These are phyloP conservation scores for Ceratocystiopsis brevicomis DNA, from an alignment of 2,329 filamentous ascomycete genomes.

Conservation along the genomic window DNA sequence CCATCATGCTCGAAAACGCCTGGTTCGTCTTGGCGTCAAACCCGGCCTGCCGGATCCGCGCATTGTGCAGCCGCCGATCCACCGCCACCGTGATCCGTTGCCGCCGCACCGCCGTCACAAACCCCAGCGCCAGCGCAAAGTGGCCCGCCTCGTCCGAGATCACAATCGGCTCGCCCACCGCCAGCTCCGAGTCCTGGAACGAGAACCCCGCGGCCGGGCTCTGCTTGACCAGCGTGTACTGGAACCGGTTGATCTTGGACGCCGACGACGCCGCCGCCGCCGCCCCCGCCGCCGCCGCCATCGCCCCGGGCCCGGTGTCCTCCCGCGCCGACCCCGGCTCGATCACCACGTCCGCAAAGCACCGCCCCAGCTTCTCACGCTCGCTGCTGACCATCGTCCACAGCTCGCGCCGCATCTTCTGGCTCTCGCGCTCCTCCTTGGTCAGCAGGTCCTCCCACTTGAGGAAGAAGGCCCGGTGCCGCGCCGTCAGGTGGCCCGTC, in stretches of 20 bases:
- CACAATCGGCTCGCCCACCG: conserved; percentile 79
- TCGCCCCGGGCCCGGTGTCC: conserved; percentile 22
- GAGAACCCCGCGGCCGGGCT: conserved; percentile 43
- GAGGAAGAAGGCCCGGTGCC: conserved; percentile 67
- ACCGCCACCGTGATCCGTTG: conserved; percentile 71
- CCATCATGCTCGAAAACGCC: conserved; percentile 80
- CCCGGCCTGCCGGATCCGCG: conserved; percentile 52
- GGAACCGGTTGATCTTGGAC: conserved; percentile 77
- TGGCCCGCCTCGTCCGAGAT: conserved; percentile 89
- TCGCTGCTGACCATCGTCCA: conserved; percentile 92
- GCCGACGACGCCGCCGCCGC: conserved; percentile 47
- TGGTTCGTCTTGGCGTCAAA: conserved; percentile 69
- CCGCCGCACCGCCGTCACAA: conserved; percentile 59
- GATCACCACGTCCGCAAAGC: conserved; percentile 75
- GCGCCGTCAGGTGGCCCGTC: conserved; percentile 55
- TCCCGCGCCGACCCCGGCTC: conserved; percentile 57
- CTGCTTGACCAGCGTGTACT: conserved; percentile 68
- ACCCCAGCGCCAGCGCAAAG: conserved; percentile 86
- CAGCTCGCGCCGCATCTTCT: conserved; percentile 71
- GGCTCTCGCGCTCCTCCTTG: conserved; percentile 80
- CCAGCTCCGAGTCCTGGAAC: conserved; percentile 79
- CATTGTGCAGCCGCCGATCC: conserved; percentile 75
- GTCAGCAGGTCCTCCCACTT: conserved; percentile 91
- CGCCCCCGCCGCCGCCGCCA: conserved; percentile 42
- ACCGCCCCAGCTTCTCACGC: conserved; percentile 72